These are phyloP conservation scores for Hibiscus tridactylites DNA, from an alignment of 345 rosid species.

Conservation along the genomic window DNA sequence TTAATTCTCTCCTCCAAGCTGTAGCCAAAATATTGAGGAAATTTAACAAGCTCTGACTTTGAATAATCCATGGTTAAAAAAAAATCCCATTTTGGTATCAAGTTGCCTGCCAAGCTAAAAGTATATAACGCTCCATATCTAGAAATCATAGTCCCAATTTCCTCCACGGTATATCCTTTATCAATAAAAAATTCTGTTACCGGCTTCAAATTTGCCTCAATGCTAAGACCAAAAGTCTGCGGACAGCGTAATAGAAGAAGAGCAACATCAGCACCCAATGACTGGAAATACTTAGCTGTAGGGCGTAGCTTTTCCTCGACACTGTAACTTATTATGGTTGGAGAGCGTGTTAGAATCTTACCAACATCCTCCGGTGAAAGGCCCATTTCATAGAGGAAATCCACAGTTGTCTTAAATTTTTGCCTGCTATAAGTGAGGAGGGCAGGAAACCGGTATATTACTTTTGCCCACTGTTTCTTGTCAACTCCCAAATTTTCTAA, in stretches of 20 bases:
- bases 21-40: constrained; percentile 87
- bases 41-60: constrained; percentile 65
- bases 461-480: constrained; percentile 79
- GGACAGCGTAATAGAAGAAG: constrained; percentile 67
- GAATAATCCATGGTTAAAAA: constrained; percentile 81
- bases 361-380: constrained; percentile 56
- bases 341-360: constrained; percentile 62
- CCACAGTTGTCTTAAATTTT: constrained; percentile 48
- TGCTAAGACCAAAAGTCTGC: constrained; percentile 70
- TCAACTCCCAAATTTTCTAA: constrained; percentile 73
- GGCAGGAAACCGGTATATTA: constrained; percentile 71
- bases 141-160: constrained; percentile 61
- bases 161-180: constrained; percentile 51
- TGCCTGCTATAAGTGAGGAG: constrained; percentile 76
- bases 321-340: constrained; percentile 67
- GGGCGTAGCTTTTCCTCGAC: constrained; percentile 80
- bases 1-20: constrained; percentile 78
- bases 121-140: constrained; percentile 73
- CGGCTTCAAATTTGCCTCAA: constrained; percentile 74
- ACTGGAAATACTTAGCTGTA: constrained; percentile 56
- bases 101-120: constrained; percentile 64
- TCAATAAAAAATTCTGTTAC: constrained; percentile 65
- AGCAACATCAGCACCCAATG: constrained; percentile 56
- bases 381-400: constrained; percentile 66
- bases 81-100: constrained; percentile 86